Evolutionary conservation across 139 green algal species (phyloP).

Genomic region (Chlorella sp.): DNA sequence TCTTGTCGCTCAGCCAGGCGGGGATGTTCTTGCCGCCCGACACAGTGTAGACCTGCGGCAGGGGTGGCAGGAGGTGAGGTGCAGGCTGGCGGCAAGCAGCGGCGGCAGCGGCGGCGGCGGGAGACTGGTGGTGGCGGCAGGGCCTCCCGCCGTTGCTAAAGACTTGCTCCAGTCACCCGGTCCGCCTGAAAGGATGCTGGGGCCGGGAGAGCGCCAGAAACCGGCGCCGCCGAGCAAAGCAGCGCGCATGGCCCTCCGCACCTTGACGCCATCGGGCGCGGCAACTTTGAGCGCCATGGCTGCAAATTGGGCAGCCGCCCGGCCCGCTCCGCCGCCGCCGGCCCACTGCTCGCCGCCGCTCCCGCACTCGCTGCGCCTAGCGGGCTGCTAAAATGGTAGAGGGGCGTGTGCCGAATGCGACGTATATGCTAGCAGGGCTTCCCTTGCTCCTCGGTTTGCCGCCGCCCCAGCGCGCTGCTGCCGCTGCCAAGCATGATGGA

Average conservation of each 20-base stretch:
- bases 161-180: no score
- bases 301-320: neutral
- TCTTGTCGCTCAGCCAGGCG: constrained; percentile 90
- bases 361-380: no score
- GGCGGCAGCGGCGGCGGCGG: neutral
- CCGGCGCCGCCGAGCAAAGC: neutral
- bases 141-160: neutral
- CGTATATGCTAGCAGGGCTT: no score
- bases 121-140: neutral
- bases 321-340: neutral
- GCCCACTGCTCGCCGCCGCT: neutral
- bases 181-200: no score
- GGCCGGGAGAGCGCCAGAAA: neutral
- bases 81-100: neutral
- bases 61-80: neutral
- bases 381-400: no score
- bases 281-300: constrained; percentile 86
- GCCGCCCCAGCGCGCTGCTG: no score
- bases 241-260: constrained; percentile 40
- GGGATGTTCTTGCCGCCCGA: constrained; percentile 86
- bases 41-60: constrained; percentile 90
- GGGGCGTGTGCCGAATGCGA: no score
- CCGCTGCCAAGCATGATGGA: no score
- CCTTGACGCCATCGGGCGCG: constrained; percentile 94
- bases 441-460: no score